Evolutionary conservation across 129 eudicot species (phyloP), one percentile per base, ranked within the genome.

Genomic region (Centrapalus pauciflorus): DNA sequence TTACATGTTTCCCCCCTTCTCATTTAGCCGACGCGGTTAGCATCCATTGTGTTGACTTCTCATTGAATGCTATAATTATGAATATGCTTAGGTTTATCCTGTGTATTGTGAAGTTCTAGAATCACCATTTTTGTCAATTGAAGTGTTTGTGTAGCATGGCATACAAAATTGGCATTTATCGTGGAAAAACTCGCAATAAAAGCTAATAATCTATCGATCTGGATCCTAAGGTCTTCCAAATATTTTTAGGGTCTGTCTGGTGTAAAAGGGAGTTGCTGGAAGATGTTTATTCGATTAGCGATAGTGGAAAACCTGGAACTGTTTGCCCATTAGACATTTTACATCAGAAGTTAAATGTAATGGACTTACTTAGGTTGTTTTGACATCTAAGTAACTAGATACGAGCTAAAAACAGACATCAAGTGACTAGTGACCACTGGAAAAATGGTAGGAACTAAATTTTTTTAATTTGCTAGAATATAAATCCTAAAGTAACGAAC

Each of bases 61-160:
- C 3, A 25, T 14, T 3, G 6, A 54, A 24, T 7, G 51, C 19
- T 5, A 14, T 12, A 3, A 23, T 14, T 21, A 16, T 5, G 23
- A 9, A 33, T 40, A 11, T 17, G 17, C 33, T 20, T 52, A 24
- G 5, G 5, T 32, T 13, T 52, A 32, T 65, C 17, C 11, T 63
- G 38, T 51, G 50, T 4, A 21, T 13, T 68, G 49, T 37, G 73
- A 54, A 37, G 35, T 25, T 24, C 7, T 16, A 14, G n/a, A 35
- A 55, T 54, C 19, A 24, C 20, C 20, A 45, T 11, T 69, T 38
- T 55, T 55, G 74, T 48, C 3, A 48, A 28, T 66, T 48, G 60
- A 69, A 69, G 66, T 52, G 63, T 67, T 52, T 32, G 20, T 43
- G 63, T 67, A n/a, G 35, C 33, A 21, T 52, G 23, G 52, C 10